Evolutionary conservation across 495 filamentous ascomycete species (phyloP), one percentile per base, ranked within the genome.

Genomic region (Hyaloscypha finlandica): DNA sequence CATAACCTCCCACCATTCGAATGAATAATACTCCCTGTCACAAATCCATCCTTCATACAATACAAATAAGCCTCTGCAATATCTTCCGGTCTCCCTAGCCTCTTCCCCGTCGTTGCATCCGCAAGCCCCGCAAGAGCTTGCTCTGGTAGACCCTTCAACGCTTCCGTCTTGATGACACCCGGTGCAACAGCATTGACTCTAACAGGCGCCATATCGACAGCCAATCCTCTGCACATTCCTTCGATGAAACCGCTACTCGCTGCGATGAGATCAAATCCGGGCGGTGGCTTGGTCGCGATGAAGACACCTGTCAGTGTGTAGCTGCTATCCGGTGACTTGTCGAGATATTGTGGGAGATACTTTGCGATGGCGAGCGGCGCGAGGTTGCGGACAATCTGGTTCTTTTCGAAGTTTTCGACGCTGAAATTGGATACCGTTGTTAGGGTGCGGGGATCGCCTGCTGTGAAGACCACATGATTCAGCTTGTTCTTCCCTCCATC

Each of bases 391-490:
- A 85, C 74, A 14, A 72, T 74, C 9, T 73, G 71, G 1, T 71
- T 68, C 1, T 70, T 56, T 20, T 78, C 65, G 55, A 81, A 63
- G 33, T 72, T 31, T 1, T 72, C 69, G 31, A 78, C 61, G 1
- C 70, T 72, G 2, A 76, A 61, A 12, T 81, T 75, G 1, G 72
- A 22, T 6, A 82, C 32, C 14, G 77, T 73, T 0, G 61, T 63
- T 25, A 77, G 54, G 16, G 45, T 42, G 14, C 52, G 61, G 30
- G 61, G 42, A 3, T 66, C 52, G 20, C 80, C 83, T 0, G 84
- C 83, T 0, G 82, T 85, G 71, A 77, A 81, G 59, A 81, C 76
- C 33, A 86, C 75, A 60, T 86, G 84, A 65, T 86, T 75, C 32
- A 86, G 61, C 37, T 74, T 76, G 33, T 74, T 52, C 68, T 67